These are phyloP conservation scores for Aureobasidium sp. DNA, from an alignment of 2,329 filamentous ascomycete species.

Conservation along the genomic window DNA sequence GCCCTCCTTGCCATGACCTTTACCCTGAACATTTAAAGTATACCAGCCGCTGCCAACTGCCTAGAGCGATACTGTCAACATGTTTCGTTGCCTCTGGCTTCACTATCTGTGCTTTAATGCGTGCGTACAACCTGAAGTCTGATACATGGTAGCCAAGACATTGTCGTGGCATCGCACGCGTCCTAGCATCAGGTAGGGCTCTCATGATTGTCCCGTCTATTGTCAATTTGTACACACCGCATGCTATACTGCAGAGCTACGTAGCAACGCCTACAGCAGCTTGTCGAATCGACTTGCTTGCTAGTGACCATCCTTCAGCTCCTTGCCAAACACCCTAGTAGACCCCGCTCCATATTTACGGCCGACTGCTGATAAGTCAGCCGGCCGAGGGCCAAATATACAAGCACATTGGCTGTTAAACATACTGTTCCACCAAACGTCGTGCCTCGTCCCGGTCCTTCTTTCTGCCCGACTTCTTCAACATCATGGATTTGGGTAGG, in stretches of 20 bases:
- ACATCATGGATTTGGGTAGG: background rate
- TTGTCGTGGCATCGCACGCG: background rate
- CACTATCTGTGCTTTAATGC: no score
- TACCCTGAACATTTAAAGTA: background rate
- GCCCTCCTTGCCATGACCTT: background rate
- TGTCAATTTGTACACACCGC: background rate
- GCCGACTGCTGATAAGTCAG: slow-evolving; percentile 1
- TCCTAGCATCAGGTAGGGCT: background rate
- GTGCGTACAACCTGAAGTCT: background rate
- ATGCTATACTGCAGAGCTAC: background rate
- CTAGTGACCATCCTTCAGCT: background rate
- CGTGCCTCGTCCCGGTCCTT: background rate
- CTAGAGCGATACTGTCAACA: background rate
- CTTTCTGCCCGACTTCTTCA: background rate
- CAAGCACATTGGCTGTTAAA: background rate
- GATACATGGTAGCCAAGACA: background rate
- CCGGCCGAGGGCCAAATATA: background rate
- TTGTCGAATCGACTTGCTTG: background rate
- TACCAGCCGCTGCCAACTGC: background rate
- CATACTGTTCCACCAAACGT: background rate
- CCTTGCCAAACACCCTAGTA: background rate
- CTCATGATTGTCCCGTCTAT: background rate
- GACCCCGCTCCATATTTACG: slow-evolving; percentile 11
- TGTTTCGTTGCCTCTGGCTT: background rate
- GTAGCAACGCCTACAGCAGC: background rate